These are phyloP conservation scores for Globisporangium spiculum DNA, from an alignment of 352 stramenopile species.

Conservation along the genomic window DNA sequence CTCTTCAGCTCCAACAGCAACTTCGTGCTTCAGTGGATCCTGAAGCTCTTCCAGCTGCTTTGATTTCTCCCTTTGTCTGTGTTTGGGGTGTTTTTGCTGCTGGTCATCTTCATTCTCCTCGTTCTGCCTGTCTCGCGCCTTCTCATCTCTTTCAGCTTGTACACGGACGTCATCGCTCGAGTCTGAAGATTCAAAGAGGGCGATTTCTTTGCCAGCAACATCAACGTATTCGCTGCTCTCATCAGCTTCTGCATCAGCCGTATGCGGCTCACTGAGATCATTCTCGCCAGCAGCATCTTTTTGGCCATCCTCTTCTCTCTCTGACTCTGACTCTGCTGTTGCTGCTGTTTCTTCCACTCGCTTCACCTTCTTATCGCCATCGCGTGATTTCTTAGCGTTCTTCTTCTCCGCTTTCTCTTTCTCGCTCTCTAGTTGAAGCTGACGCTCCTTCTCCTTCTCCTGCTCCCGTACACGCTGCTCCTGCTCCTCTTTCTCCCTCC, in stretches of 20 bases:
- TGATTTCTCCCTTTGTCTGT: neutral
- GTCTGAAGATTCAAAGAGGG: neutral
- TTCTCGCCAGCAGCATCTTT: neutral
- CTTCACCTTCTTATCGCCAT: neutral
- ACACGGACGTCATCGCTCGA: neutral
- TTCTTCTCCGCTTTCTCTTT: neutral
- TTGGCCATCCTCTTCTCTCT: neutral
- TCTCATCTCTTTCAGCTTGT: neutral
- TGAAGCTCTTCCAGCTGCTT: neutral
- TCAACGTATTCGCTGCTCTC: too few relatives aligned
- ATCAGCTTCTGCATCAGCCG: too few relatives aligned
- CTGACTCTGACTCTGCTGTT: slow-evolving; percentile 18
- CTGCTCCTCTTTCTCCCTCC: slow-evolving; percentile 23
- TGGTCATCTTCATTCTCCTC: neutral
- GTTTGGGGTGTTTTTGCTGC: neutral
- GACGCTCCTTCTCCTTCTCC: slow-evolving; percentile 23
- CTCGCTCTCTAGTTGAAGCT: neutral
- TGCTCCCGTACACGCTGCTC: slow-evolving; percentile 23
- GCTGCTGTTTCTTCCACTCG: slow-evolving; percentile 18
- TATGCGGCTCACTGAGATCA: too few relatives aligned
- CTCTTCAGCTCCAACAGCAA: neutral
- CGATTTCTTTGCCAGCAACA: neutral
- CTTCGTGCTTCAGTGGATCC: neutral
- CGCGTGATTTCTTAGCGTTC: neutral
- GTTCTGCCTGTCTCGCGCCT: neutral